Base-by-base conservation (phyloP, 192 early-diverging fungal genomes). In the Backusella parvicylindrica region DNA sequence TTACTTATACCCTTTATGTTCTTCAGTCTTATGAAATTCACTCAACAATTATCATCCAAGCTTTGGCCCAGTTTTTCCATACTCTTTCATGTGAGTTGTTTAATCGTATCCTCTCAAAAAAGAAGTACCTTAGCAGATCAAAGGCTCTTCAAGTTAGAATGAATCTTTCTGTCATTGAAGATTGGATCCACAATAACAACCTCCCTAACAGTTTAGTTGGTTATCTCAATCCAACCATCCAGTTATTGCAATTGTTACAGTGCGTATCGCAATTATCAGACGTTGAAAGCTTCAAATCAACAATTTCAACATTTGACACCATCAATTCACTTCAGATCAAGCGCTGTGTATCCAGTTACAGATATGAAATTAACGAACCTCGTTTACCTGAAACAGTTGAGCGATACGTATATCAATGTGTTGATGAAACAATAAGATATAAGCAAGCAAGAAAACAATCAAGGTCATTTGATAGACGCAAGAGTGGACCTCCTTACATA, bases 281-380 rank as follows among this genome's bases (percentile, higher is more conserved):
- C 35, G 87, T 96, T 21, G 75, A 83, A 6, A 90, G 89, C 31
- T 95, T 91, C 80, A 87, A 95, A 67, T 91, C 95, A 64, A 92
- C 91, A 7, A 87, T 90, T 16, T 84, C 84, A 72, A 86, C 87
- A 75, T 85, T 92, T 70, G 86, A 89, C 56, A 50, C 81, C 21
- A 84, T 95, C 35, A 93, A 93, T 71, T 77, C 89, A 12, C 78
- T 90, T 35, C 95, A 96, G 75, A 85, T 95, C 30, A 89, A 91
- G 70, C 86, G 91, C 1, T 92, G 87, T 23, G 87, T 96, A 64
- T 84, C 84, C n/a, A 84, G 86, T 36, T 99, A 99, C 77, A 85
- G 91, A 40, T 97, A 96, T 79, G 97, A 99, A 77, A 91, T 95
- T 21, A 92, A 91, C 28, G 97, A 99, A 74, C 77, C 85, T 18